A percentile compares a stretch with the other conserved stretches of the same genome.
Conservation (phyloP, 1,284 basidiomycete species). For the Kwoniella shivajii region DNA sequence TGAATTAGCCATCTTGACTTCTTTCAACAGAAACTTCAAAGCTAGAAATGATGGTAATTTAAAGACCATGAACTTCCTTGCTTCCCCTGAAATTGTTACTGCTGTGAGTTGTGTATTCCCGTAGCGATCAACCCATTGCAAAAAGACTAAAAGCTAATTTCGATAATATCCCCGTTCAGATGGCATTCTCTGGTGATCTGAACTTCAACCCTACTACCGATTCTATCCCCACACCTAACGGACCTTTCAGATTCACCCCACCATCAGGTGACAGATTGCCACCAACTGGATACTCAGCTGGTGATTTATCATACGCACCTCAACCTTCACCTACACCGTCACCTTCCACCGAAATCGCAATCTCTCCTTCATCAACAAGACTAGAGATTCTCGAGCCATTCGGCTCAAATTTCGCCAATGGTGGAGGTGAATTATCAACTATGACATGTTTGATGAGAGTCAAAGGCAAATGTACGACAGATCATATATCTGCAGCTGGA, state of each 20-base stretch:
- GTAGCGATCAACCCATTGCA: neutral
- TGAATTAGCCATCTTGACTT: constrained; percentile 82
- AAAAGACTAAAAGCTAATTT: too few relatives aligned
- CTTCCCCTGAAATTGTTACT: constrained; percentile 95
- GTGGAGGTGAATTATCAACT: constrained; percentile 73
- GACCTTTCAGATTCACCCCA: constrained; percentile 83
- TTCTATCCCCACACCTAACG: constrained; percentile 71
- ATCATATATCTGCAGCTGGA: constrained; percentile 94
- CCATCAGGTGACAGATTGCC: constrained; percentile 87
- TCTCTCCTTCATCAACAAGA: constrained; percentile 77
- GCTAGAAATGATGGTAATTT: constrained; percentile 96
- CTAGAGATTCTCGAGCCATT: constrained; percentile 90
- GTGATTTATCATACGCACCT: constrained; percentile 77
- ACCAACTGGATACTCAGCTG: constrained; percentile 75
- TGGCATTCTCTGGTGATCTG: constrained; percentile 92
- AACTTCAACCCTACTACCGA: constrained; percentile 93
- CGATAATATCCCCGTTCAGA: constrained; percentile 44
- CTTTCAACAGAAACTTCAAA: constrained; percentile 97
- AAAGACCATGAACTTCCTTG: constrained; percentile 97
- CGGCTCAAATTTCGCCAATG: constrained; percentile 70
- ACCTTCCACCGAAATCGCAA: constrained; percentile 76
- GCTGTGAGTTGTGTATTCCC: constrained; percentile 57
- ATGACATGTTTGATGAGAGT: constrained; percentile 87
- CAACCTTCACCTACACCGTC: constrained; percentile 71
- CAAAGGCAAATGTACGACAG: constrained; percentile 96